Percentiles rank a stretch among this genome's conserved stretches.
These are phyloP conservation scores for Bacterosira constricta DNA, from an alignment of 108 stramenopile genomes.

Conservation along the genomic window DNA sequence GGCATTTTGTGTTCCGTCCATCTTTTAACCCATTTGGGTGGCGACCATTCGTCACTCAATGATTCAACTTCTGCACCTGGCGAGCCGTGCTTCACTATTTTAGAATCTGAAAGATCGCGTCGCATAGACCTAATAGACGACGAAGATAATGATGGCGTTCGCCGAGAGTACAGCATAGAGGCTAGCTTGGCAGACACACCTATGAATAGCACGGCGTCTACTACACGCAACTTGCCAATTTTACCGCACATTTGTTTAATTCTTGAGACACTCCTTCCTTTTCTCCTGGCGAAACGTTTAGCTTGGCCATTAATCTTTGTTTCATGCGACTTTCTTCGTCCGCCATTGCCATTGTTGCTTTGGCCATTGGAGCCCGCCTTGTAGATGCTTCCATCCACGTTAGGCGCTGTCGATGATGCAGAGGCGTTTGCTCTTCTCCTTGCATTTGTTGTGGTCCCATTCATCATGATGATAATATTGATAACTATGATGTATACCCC, in stretches of 20 bases:
- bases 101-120: not conserved
- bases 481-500: too few species aligned
- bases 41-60: not conserved
- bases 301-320: not conserved
- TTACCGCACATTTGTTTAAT: not conserved
- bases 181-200: slow-evolving; percentile 6
- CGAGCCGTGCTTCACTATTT: not conserved
- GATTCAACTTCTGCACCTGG: not conserved
- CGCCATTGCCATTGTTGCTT: not conserved
- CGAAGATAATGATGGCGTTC: not conserved
- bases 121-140: not conserved
- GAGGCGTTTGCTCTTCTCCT: not conserved
- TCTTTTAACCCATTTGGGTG: slow-evolving; percentile 14
- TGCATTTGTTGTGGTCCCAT: not conserved
- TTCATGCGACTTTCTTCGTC: not conserved
- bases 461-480: not conserved
- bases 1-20: slow-evolving; percentile 39
- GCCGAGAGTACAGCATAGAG: slow-evolving; percentile 14
- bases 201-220: slow-evolving; percentile 14
- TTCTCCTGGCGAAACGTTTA: not conserved
- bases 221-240: slow-evolving; percentile 8
- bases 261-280: not conserved
- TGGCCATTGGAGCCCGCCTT: not conserved
- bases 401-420: not conserved
- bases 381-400: not conserved